Evolutionary conservation across 164 flowering plant genomes (phyloP), one percentile per base, ranked within the genome.

Genomic region (Litsea cubeba): DNA sequence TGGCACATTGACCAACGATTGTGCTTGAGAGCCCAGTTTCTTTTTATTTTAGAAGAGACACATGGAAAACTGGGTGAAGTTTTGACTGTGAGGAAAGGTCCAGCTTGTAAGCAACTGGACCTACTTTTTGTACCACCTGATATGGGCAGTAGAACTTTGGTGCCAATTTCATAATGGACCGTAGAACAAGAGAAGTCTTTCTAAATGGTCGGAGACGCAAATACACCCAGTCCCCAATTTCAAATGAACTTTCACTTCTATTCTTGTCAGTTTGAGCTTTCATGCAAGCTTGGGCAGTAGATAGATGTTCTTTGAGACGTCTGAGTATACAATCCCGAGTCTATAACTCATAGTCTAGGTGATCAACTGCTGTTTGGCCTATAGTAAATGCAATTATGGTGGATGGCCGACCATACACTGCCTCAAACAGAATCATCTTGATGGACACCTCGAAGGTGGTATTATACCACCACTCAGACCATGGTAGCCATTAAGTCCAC

Each of bases 381-480:
- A n/a, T n/a, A n/a, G n/a, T n/a, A n/a, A n/a, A n/a, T n/a, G n/a
- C n/a, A n/a, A n/a, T n/a, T 17, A 32, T 5, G 3, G 49, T 28
- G 23, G 69, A 66, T 40, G 69, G 3, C 18, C 8, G 28, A 11
- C 69, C 49, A 66, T 66, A 30, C 3, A 66, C 10, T 3, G 69
- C 50, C 49, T 30, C 17, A 66, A 2, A 66, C 15, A 46, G 8
- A 28, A 46, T 28, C 69, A 66, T 66, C 18, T 18, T 12, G 5
- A 15, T 28, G 15, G 69, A 28, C 49, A 12, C 20, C 14, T 66
- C 46, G n/a, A 10, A 30, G 2, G 49, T 30, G 40, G 69, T 28
- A 30, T 66, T 66, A 26, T 66, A 66, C 49, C 69, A 66, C 46
- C 49, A 66, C 30, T 66, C 69, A 32, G 69, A 14, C 49, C 49